Evolutionary conservation across 2,329 filamentous ascomycete genomes (phyloP).

Genomic region (Microascus cirrosus): DNA sequence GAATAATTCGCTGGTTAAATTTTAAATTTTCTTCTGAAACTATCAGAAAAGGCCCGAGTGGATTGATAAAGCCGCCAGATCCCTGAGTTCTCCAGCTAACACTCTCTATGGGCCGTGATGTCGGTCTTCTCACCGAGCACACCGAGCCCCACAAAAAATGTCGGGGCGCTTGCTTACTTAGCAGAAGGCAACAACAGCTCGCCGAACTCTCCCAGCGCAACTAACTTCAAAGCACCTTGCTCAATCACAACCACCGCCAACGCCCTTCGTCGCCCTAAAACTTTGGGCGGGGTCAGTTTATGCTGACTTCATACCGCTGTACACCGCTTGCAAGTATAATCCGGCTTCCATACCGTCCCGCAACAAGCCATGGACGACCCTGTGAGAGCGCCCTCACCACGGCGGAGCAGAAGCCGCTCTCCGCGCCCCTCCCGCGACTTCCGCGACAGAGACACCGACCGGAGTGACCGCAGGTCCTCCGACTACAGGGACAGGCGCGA

Average conservation of each 20-base stretch:
- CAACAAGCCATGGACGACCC: neutral
- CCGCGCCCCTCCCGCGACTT: neutral
- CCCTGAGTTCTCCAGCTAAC: no score
- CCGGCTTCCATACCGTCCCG: neutral
- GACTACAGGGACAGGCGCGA: slow-evolving; percentile 4
- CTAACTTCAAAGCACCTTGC: neutral
- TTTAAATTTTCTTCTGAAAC: no score
- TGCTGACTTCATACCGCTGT: neutral
- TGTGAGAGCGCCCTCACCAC: neutral
- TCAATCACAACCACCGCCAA: neutral
- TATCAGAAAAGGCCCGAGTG: no score
- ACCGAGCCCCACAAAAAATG: no score
- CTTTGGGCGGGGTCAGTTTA: no score
- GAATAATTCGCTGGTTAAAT: no score
- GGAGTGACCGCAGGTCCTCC: neutral
- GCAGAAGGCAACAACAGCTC: no score
- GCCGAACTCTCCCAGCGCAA: no score
- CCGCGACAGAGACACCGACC: neutral
- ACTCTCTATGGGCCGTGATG: no score
- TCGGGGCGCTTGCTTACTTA: no score
- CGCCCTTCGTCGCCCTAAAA: neutral
- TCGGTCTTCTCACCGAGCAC: no score
- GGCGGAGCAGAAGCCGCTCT: neutral
- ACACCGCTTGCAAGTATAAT: neutral
- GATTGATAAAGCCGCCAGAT: no score